phyloP scores from a whole-genome alignment of 1,284 basidiomycete genomes.

The Kwoniella shivajii region DNA sequence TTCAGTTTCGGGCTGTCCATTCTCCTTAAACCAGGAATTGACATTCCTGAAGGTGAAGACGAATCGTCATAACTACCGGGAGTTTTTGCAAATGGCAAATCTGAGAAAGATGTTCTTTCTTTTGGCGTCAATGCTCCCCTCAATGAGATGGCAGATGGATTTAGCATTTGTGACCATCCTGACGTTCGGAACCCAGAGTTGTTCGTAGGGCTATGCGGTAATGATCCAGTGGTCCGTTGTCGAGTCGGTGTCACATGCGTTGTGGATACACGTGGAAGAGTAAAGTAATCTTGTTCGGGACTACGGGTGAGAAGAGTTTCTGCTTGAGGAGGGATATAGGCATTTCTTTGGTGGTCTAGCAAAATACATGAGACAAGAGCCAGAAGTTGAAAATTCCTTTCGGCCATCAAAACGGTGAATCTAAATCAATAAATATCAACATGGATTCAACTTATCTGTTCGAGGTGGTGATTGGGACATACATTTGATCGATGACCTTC shows the following conservation, averaged over 20 bases:
- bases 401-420: slow-evolving; percentile 64
- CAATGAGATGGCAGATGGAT: slow-evolving; percentile 39
- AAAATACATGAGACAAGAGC: slow-evolving; percentile 74
- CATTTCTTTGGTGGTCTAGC: slow-evolving; percentile 50
- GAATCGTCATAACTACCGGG: slow-evolving; percentile 25
- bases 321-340: slow-evolving; percentile 26
- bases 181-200: slow-evolving; percentile 36
- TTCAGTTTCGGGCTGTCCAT: slow-evolving; percentile 12
- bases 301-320: slow-evolving; percentile 29
- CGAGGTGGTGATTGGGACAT: background rate
- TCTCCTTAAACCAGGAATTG: slow-evolving; percentile 19
- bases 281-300: slow-evolving; percentile 51
- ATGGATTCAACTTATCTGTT: background rate
- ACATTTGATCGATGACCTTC: slow-evolving; percentile 44
- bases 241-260: slow-evolving; percentile 11
- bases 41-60: slow-evolving; percentile 19
- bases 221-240: slow-evolving; percentile 9
- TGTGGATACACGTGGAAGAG: slow-evolving; percentile 27
- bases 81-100: slow-evolving; percentile 29
- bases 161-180: slow-evolving; percentile 48
- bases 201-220: slow-evolving; percentile 21
- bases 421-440: slow-evolving; percentile 52
- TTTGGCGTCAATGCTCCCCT: slow-evolving; percentile 40
- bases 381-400: slow-evolving; percentile 77
- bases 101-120: slow-evolving; percentile 37